A percentile compares a stretch with the other conserved stretches of the same genome.
These are phyloP conservation scores for Boletus vermiculosoides DNA, from an alignment of 768 basidiomycete species.

Conservation along the genomic window DNA sequence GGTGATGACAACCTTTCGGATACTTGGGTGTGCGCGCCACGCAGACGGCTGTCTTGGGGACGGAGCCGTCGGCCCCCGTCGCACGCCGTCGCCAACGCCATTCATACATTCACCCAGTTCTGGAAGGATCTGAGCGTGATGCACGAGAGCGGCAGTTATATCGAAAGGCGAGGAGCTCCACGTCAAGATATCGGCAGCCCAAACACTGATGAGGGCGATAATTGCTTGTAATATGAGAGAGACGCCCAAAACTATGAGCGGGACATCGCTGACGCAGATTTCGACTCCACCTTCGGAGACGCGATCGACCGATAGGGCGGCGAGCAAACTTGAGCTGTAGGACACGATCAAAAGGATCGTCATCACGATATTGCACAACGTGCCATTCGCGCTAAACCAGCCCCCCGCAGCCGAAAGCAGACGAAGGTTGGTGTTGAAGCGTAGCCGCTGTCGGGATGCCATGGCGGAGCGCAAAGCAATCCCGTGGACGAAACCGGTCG, in stretches of 20 bases:
- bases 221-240: slow-evolving; percentile 23
- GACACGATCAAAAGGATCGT: slow-evolving; percentile 30
- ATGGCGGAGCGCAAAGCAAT: slow-evolving; percentile 30
- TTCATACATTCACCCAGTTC: slow-evolving; percentile 27
- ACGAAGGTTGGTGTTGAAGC: slow-evolving; percentile 32
- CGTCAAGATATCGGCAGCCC: slow-evolving; percentile 26
- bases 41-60: slow-evolving; percentile 25
- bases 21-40: slow-evolving; percentile 26
- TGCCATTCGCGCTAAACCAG: slow-evolving; percentile 24
- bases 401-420: slow-evolving; percentile 24
- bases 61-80: slow-evolving; percentile 14
- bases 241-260: slow-evolving; percentile 29
- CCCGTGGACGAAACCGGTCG: slow-evolving; percentile 29
- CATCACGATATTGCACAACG: slow-evolving; percentile 22
- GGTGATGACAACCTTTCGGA: slow-evolving; percentile 20
- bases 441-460: slow-evolving; percentile 23
- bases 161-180: slow-evolving; percentile 36
- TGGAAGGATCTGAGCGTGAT: slow-evolving; percentile 22
- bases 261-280: slow-evolving; percentile 25
- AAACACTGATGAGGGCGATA: slow-evolving; percentile 24
- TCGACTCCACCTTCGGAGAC: not conserved
- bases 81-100: slow-evolving; percentile 11
- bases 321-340: slow-evolving; percentile 30
- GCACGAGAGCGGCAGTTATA: slow-evolving; percentile 30
- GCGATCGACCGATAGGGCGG: slow-evolving; percentile 12